Percentiles rank a stretch among this genome's conserved stretches.
Conservation (phyloP, 306 rosid genomes). For the Prunus mume region DNA sequence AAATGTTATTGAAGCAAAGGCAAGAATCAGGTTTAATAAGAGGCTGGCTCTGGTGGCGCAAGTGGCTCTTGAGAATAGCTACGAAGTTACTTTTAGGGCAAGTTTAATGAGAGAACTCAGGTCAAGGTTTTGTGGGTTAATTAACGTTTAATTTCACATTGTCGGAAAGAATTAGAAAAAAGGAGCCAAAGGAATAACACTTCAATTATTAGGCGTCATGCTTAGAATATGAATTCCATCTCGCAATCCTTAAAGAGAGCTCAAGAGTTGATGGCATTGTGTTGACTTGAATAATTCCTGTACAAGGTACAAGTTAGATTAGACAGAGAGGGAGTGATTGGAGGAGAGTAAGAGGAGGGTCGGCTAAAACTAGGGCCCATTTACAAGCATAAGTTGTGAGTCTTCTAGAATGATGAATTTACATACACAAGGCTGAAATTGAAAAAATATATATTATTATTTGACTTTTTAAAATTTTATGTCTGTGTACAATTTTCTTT, state of each 20-base stretch:
- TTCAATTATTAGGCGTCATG: not conserved
- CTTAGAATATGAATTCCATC: not conserved
- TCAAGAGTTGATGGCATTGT: not conserved
- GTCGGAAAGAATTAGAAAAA: not conserved
- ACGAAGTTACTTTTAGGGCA: not conserved
- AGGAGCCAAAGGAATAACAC: not conserved
- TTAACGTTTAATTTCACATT: not conserved
- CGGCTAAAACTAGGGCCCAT: not conserved
- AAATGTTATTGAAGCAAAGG: not conserved
- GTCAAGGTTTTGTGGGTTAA: not conserved
- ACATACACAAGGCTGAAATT: too few species aligned
- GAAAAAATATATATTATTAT: too few species aligned
- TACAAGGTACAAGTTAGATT: not conserved
- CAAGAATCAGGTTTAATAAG: not conserved
- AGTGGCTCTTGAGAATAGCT: not conserved
- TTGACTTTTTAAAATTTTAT: too few species aligned
- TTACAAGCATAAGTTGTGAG: too few species aligned
- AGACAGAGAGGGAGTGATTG: not conserved
- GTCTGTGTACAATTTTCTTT: not conserved
- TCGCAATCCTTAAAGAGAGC: not conserved
- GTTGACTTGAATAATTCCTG: not conserved
- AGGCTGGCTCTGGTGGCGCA: not conserved
- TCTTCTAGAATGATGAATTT: too few species aligned
- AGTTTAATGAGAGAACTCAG: not conserved
- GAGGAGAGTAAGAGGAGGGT: not conserved